Evolutionary conservation across 495 filamentous ascomycete genomes (phyloP), one percentile per base, ranked within the genome.

Genomic region (Penicillium paradoxum): DNA sequence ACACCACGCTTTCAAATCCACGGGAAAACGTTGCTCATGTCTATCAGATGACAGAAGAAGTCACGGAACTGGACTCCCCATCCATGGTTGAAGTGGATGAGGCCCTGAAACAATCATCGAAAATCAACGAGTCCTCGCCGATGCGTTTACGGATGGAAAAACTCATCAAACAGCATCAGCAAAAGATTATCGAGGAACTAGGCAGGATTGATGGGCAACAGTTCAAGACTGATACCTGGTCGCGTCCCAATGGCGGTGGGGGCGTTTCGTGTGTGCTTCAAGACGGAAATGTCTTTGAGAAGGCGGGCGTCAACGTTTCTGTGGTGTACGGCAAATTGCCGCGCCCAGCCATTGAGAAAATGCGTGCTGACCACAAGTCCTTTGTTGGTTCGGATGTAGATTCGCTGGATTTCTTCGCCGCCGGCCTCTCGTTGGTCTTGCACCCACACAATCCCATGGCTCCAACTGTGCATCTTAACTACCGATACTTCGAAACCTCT

Each of bases 121-220:
- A 57, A 36, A 71, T 78, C 58, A 72, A 54, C 49, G 79, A 84
- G 34, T 72, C 78, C 57, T 96, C 90, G 8, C 91, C 95, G 0
- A 99, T 99, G 95, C 92, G 95, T 40, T 78, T 97, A 37, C 89
- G 91, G 34, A 97, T 97, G 93, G 95, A 97, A 70, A 80, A 86
- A 52, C 87, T 97, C 67, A 91, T 97, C 67, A 93, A 93, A 67
- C 80, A 88, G 49, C 87, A 97, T 57, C 93, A 99, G 65, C 79
- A 85, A 53, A 82, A 87, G 47, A 97, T 97, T 49, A 86, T 97
- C 2, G 69, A 77, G 32, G 88, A 85, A 25, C 79, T 98, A 4
- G 84, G 92, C 65, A 76, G 81, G 53, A 74, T 96, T 27, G 93
- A 99, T 66, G 89, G 90, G 36, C 82, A 80, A 49, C 78, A 80